These are phyloP conservation scores for Cercospora sesami DNA, from an alignment of 2,329 filamentous ascomycete genomes.

Conservation along the genomic window DNA sequence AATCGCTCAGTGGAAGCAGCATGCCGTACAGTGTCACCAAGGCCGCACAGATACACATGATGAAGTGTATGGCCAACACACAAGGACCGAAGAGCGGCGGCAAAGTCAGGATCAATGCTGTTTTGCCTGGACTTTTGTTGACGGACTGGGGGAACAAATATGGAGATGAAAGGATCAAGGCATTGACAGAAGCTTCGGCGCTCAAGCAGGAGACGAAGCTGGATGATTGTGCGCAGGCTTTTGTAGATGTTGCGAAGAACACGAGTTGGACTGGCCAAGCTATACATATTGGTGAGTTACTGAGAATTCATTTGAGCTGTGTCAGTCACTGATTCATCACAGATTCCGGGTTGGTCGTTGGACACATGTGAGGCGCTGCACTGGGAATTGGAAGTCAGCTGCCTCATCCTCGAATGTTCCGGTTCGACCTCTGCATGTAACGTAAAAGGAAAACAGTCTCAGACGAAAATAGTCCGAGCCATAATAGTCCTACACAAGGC, in stretches of 20 bases:
- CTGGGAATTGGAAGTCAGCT: too few relatives aligned
- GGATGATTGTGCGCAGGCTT: slow-evolving; percentile 58
- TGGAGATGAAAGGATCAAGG: slow-evolving; percentile 57
- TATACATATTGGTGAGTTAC: slow-evolving; percentile 45
- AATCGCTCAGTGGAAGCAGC: slow-evolving; percentile 55
- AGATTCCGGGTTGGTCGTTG: slow-evolving; percentile 25
- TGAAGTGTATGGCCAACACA: slow-evolving; percentile 63
- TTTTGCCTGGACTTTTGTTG: slow-evolving; percentile 63
- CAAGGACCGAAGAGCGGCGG: slow-evolving; percentile 55
- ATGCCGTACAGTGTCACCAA: slow-evolving; percentile 78
- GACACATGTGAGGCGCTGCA: slow-evolving; percentile 18
- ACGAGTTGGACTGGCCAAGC: slow-evolving; percentile 52
- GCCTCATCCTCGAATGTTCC: too few relatives aligned
- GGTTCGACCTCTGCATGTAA: too few relatives aligned
- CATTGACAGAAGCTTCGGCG: slow-evolving; percentile 56
- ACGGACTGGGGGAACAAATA: slow-evolving; percentile 62
- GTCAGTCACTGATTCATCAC: neutral
- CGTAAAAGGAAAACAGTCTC: too few relatives aligned
- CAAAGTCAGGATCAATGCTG: slow-evolving; percentile 60
- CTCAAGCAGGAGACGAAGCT: slow-evolving; percentile 60
- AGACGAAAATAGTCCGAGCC: too few relatives aligned
- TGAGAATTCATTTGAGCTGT: too few relatives aligned
- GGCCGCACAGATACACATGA: slow-evolving; percentile 67
- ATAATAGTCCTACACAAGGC: too few relatives aligned
- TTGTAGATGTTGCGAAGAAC: slow-evolving; percentile 56